Percentiles rank a stretch among this genome's conserved stretches.
These are phyloP conservation scores for Serendipita sp. DNA, from an alignment of 768 basidiomycete genomes.

Conservation along the genomic window DNA sequence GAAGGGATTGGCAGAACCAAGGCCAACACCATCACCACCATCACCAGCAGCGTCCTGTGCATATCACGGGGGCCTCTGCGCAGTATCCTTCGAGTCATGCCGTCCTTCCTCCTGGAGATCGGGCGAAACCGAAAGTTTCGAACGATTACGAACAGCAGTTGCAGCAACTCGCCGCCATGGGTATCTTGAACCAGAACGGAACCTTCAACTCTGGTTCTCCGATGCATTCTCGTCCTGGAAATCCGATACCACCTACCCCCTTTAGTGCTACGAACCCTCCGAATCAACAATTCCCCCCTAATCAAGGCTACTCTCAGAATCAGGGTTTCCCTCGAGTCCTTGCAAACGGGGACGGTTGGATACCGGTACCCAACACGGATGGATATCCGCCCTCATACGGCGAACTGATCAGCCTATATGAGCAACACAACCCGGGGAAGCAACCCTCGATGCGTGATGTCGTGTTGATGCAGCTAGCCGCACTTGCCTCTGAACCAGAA, in stretches of 20 bases:
- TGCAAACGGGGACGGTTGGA: not conserved
- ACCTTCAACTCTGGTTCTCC: not conserved
- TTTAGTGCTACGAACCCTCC: not conserved
- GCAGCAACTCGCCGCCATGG: not conserved
- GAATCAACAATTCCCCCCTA: not conserved
- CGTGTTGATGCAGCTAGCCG: not conserved
- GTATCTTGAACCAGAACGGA: not conserved
- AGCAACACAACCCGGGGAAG: constrained; percentile 3
- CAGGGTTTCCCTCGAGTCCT: not conserved
- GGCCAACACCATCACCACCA: not conserved
- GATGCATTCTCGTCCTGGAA: constrained; percentile 1
- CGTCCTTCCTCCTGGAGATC: not conserved
- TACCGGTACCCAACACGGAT: constrained; percentile 4
- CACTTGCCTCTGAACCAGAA: not conserved
- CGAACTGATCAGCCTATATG: constrained; percentile 1
- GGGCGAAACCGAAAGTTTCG: not conserved
- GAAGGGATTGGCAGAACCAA: not conserved
- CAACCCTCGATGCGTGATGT: not conserved
- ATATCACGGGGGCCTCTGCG: not conserved
- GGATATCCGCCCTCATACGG: constrained; percentile 4
- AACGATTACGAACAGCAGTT: constrained; percentile 5
- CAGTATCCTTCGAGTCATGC: constrained; percentile 5
- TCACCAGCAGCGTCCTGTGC: not conserved
- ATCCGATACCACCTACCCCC: not conserved
- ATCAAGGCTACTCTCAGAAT: not conserved